These are phyloP conservation scores for Amanita pseudoporphyria DNA, from an alignment of 768 basidiomycete species.

Conservation along the genomic window DNA sequence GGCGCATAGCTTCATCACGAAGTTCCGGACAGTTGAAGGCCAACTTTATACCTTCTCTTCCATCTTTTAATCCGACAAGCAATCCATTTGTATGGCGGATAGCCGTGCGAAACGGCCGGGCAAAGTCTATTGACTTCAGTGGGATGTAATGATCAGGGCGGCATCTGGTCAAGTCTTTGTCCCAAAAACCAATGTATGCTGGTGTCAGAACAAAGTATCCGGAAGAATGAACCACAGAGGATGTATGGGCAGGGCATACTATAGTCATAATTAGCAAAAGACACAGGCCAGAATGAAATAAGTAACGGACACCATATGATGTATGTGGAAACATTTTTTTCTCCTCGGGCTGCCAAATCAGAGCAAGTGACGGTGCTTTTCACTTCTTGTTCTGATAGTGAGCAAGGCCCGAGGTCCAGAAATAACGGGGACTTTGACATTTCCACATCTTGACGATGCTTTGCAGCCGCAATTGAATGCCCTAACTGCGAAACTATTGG, in stretches of 20 bases:
- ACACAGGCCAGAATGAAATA: not conserved
- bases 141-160: conserved; percentile 36
- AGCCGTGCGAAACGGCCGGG: conserved; percentile 22
- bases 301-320: conserved; percentile 23
- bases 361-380: conserved; percentile 2
- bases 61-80: conserved; percentile 31
- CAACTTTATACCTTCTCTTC: conserved; percentile 37
- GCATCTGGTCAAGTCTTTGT: conserved; percentile 26
- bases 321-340: not conserved
- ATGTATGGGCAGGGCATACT: conserved; percentile 29
- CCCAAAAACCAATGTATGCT: conserved; percentile 36
- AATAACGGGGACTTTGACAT: conserved; percentile 19
- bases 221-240: conserved; percentile 22
- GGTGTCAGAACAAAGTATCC: conserved; percentile 35
- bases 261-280: not conserved
- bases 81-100: conserved; percentile 26
- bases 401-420: conserved; percentile 34
- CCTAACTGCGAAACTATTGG: conserved; percentile 20
- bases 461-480: conserved; percentile 19
- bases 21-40: conserved; percentile 32
- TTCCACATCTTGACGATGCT: conserved; percentile 13
- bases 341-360: not conserved
- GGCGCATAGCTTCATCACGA: conserved; percentile 35
- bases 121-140: conserved; percentile 27
- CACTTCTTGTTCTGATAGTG: conserved; percentile 17